phyloP scores from a whole-genome alignment of 371 early-diverging fungal genomes.

The Actinomortierella wolfii region DNA sequence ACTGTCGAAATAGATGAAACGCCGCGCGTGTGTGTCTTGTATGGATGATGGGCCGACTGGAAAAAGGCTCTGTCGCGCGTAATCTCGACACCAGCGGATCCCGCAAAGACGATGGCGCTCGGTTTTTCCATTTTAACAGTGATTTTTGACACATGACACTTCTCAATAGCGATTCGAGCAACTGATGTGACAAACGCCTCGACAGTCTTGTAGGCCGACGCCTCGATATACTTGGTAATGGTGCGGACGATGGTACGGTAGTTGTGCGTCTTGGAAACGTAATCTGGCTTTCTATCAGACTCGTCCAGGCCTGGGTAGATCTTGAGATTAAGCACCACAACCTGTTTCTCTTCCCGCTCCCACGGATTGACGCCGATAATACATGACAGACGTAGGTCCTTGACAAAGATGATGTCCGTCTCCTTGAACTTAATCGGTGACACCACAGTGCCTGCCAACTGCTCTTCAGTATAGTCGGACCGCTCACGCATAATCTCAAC shows the following conservation, averaged over 20 bases:
- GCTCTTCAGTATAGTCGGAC: slow-evolving; percentile 45
- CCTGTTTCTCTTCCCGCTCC: slow-evolving; percentile 95
- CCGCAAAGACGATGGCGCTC: slow-evolving; percentile 90
- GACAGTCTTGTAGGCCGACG: slow-evolving; percentile 80
- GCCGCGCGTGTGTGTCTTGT: slow-evolving; percentile 33
- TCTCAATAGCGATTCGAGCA: slow-evolving; percentile 72
- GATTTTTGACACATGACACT: slow-evolving; percentile 85
- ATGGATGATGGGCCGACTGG: slow-evolving; percentile 9
- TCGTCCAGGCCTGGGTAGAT: slow-evolving; percentile 65
- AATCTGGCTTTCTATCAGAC: slow-evolving; percentile 48
- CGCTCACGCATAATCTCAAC: slow-evolving; percentile 82
- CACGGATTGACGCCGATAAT: slow-evolving; percentile 96
- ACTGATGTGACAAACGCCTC: slow-evolving; percentile 82
- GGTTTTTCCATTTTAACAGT: slow-evolving; percentile 92
- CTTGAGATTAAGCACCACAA: slow-evolving; percentile 79
- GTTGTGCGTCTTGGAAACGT: slow-evolving; percentile 73
- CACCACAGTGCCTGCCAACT: slow-evolving; percentile 13
- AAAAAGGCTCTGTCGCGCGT: slow-evolving; percentile 73
- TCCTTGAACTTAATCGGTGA: slow-evolving; percentile 31
- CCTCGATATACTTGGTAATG: slow-evolving; percentile 72
- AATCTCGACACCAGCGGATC: slow-evolving; percentile 89
- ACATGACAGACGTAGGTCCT: slow-evolving; percentile 76
- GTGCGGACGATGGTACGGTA: slow-evolving; percentile 85
- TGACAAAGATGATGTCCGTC: slow-evolving; percentile 74
- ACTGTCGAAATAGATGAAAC: slow-evolving; percentile 29